Percentiles rank a stretch among this genome's conserved stretches.
phyloP scores from a whole-genome alignment of 1,284 basidiomycete species.

The Ceratobasidium theobromae region DNA sequence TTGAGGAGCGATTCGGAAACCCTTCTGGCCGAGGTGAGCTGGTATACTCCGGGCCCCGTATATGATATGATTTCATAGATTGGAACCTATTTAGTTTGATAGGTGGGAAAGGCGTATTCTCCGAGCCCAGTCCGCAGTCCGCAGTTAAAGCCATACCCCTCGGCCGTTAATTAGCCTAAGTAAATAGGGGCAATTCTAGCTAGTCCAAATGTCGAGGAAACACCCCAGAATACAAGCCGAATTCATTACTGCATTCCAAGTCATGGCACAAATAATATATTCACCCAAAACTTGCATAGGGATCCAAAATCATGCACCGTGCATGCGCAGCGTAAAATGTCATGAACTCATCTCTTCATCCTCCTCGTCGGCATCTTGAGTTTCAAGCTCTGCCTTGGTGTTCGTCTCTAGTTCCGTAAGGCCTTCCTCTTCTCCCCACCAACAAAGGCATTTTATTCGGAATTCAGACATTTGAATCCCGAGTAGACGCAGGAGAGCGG shows the following conservation, averaged over 20 bases:
- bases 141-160: not conserved
- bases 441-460: constrained; percentile 29
- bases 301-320: not conserved
- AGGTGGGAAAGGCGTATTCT: no score
- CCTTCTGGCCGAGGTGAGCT: no score
- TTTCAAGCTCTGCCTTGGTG: not conserved
- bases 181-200: no score
- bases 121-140: not conserved
- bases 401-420: constrained; percentile 18
- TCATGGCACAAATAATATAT: not conserved
- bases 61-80: no score
- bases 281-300: not conserved
- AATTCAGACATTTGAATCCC: constrained; percentile 28
- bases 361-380: not conserved
- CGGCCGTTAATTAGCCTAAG: no score
- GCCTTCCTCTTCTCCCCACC: constrained; percentile 29
- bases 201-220: no score
- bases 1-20: no score
- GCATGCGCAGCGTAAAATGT: not conserved
- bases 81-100: no score
- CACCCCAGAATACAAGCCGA: no score
- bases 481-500: constrained; percentile 13
- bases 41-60: no score
- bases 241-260: no score
- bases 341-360: constrained; percentile 28